Conservation (phyloP, 805 yeast genomes). For the Lipomyces chichibuensis region DNA sequence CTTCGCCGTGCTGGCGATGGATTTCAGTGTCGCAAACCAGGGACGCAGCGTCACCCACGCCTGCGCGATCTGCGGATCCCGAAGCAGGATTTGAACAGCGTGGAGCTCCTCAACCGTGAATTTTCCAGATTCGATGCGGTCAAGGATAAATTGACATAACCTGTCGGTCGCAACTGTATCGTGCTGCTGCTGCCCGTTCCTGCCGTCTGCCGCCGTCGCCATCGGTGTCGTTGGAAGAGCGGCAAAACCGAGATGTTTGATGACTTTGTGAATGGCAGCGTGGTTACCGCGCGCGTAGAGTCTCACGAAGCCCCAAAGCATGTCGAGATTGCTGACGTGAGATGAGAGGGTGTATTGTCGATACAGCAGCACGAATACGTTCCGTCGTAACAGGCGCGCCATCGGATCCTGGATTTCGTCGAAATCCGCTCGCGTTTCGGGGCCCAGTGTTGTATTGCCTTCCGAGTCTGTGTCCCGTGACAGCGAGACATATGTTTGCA, state of each 20-base stretch:
- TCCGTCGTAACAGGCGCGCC: conserved; percentile 10
- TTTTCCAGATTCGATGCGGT: conserved; percentile 10
- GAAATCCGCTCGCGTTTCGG: background rate
- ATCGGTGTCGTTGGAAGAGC: background rate
- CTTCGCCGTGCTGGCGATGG: conserved; percentile 10
- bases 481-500: conserved; percentile 20
- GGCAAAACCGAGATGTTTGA: conserved; percentile 18
- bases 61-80: conserved; percentile 11
- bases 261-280: conserved; percentile 1
- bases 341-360: conserved; percentile 18
- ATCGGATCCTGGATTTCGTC: conserved; percentile 13
- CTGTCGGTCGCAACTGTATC: background rate
- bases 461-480: conserved; percentile 10
- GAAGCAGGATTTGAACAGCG: conserved; percentile 19
- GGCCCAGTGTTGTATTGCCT: no score
- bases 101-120: conserved; percentile 23
- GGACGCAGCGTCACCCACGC: conserved; percentile 13
- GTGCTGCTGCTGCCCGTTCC: no score
- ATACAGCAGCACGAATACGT: conserved; percentile 23
- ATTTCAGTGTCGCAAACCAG: conserved; percentile 14
- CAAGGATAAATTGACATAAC: conserved; percentile 13
- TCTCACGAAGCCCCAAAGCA: conserved; percentile 33
- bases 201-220: background rate
- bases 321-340: conserved; percentile 22
- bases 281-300: conserved; percentile 23